Conservation (phyloP, 108 stramenopile species). For the Epithemia pelagica region DNA sequence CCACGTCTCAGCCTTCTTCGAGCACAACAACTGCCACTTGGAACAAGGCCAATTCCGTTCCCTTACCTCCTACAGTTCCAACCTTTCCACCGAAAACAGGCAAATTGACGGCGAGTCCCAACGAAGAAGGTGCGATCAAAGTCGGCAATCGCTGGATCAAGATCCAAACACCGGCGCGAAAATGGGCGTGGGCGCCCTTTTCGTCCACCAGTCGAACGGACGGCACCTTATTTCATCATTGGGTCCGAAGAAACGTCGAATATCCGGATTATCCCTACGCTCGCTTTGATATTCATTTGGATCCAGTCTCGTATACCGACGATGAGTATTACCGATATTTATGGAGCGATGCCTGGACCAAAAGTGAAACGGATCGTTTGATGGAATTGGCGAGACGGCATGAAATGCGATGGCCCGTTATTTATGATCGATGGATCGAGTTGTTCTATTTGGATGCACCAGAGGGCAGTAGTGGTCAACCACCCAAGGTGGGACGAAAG, state of each 20-base stretch:
- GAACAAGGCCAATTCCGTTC: conserved; percentile 26
- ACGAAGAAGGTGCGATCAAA: conserved; percentile 36
- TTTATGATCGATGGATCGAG: conserved; percentile 70
- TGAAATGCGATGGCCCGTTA: conserved; percentile 94
- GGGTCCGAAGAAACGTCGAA: conserved; percentile 76
- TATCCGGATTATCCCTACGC: conserved; percentile 94
- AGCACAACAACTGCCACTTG: not conserved
- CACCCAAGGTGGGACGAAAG: conserved; percentile 19
- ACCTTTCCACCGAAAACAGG: conserved; percentile 21
- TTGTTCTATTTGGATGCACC: conserved; percentile 8
- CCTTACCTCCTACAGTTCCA: conserved; percentile 57
- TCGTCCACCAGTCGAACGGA: conserved; percentile 66
- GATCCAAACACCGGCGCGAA: conserved; percentile 40
- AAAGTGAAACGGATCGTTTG: conserved; percentile 86
- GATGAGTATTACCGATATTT: conserved; percentile 66
- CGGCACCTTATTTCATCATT: conserved; percentile 57
- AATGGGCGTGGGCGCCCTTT: conserved; percentile 83
- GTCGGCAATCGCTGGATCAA: conserved; percentile 53
- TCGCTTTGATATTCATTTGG: conserved; percentile 81
- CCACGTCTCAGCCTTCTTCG: conserved; percentile 14
- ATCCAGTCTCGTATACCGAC: conserved; percentile 65
- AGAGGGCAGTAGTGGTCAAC: conserved; percentile 2
- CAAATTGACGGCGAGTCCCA: not conserved
- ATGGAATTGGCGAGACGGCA: conserved; percentile 64
- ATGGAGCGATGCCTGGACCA: conserved; percentile 66